Conservation (phyloP, 2,329 filamentous ascomycete genomes). For the Hymenoscyphus fructigenus region DNA sequence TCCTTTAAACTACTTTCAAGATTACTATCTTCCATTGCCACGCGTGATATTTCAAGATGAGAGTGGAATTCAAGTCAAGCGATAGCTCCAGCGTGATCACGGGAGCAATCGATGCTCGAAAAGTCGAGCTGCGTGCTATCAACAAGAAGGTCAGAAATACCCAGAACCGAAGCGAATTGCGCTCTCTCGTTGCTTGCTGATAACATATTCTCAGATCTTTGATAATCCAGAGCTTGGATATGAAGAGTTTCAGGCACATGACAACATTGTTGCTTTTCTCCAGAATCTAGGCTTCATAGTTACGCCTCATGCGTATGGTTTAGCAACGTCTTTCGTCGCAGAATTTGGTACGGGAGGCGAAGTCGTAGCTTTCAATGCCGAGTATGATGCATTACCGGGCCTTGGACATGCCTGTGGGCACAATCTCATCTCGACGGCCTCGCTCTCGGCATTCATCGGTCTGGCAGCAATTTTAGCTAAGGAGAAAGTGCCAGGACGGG, state of each 20-base stretch:
- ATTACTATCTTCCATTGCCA: no score
- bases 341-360: slow-evolving; percentile 43
- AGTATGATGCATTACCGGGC: slow-evolving; percentile 43
- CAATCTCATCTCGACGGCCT: slow-evolving; percentile 42
- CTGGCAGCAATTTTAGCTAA: slow-evolving; percentile 23
- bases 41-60: no score
- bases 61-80: no score
- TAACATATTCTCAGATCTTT: no score
- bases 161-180: no score
- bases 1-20: no score
- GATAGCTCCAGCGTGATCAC: no score
- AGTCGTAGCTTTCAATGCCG: slow-evolving; percentile 43
- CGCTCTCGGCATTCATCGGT: slow-evolving; percentile 40
- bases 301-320: slow-evolving; percentile 49
- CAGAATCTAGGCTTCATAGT: neutral
- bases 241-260: slow-evolving; percentile 50
- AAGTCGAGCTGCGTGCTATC: no score
- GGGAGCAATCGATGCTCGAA: no score
- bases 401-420: slow-evolving; percentile 45
- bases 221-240: slow-evolving; percentile 50
- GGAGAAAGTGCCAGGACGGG: slow-evolving; percentile 25
- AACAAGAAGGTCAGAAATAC: no score
- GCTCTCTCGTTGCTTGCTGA: no score
- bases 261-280: slow-evolving; percentile 38
- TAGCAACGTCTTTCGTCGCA: slow-evolving; percentile 51